A percentile compares a stretch with the other conserved stretches of the same genome.
phyloP scores from a whole-genome alignment of 1,284 basidiomycete genomes.

The Nidula niveotomentosa region DNA sequence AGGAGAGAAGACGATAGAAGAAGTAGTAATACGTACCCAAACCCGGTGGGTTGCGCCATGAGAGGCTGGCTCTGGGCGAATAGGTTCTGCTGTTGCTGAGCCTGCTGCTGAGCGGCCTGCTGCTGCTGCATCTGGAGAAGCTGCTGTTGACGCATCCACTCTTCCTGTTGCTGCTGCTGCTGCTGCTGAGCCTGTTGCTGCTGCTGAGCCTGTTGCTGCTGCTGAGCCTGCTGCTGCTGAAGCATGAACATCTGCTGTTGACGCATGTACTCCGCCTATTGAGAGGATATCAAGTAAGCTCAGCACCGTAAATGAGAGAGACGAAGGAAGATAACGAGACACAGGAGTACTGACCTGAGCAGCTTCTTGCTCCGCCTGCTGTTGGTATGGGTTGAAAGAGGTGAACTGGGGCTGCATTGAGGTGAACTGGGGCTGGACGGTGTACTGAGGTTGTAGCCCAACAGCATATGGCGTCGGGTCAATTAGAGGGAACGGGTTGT shows the following conservation, averaged over 20 bases:
- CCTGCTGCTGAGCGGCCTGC: slow-evolving; percentile 50
- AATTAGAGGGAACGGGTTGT: slow-evolving; percentile 67
- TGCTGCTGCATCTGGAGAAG: slow-evolving; percentile 54
- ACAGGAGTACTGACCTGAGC: slow-evolving; percentile 44
- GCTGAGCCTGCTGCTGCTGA: slow-evolving; percentile 51
- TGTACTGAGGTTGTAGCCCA: slow-evolving; percentile 58
- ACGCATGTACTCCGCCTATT: slow-evolving; percentile 68
- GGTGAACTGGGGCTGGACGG: slow-evolving; percentile 54
- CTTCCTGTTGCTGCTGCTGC: slow-evolving; percentile 63
- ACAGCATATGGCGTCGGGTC: slow-evolving; percentile 63
- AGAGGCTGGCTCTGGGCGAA: slow-evolving; percentile 55
- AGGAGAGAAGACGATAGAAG: not conserved
- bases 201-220: slow-evolving; percentile 48
- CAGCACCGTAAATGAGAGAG: slow-evolving; percentile 4
- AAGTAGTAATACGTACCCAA: slow-evolving; percentile 44
- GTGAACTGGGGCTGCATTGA: slow-evolving; percentile 72
- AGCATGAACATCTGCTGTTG: slow-evolving; percentile 72
- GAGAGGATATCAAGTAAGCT: not conserved
- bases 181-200: slow-evolving; percentile 30
- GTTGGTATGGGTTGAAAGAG: slow-evolving; percentile 96
- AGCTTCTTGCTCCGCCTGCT: slow-evolving; percentile 88
- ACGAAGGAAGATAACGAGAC: not conserved
- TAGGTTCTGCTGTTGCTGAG: slow-evolving; percentile 48
- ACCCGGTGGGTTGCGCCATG: slow-evolving; percentile 67
- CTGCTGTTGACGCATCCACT: slow-evolving; percentile 69